Evolutionary conservation across 371 early-diverging fungal species (phyloP), one percentile per base, ranked within the genome.

Genomic region (Mortierella sp.): DNA sequence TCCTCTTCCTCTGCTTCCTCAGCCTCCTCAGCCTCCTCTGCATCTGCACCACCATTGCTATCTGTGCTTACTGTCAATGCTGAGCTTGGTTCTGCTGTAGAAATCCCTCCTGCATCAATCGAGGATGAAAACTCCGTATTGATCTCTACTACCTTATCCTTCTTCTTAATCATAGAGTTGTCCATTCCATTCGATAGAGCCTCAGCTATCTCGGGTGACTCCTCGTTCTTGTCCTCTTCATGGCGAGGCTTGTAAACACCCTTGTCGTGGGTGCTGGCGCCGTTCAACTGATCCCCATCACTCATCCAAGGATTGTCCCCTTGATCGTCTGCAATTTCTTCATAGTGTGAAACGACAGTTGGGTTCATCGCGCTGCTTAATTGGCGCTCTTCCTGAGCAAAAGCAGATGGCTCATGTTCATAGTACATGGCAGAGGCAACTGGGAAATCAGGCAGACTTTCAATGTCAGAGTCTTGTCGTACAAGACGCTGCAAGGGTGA

Each of bases 381-480:
- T 5, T 49, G 24, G 12, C 43, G 49, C 5, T 37, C 30, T 5
- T 73, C 62, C 52, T 72, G 68, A 60, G 30, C 67, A 59, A 73
- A 78, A n/a, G 67, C 64, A 0, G 74, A 67, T 0, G 51, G 63
- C n/a, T 70, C 74, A 20, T 73, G 59, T 20, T 70, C 68, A 65
- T 73, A 78, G 40, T 78, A 78, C 74, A 78, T 78, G 63, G 78
- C 78, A 5, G 78, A 78, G 2, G 78, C 78, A 2, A 78, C 59
- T 37, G 78, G 73, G 47, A 66, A 73, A 16, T 72, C 73, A 0
- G 61, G 43, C 10, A 73, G 66, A 43, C 78, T 73, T 40, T 72
- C 72, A n/a, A 64, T 40, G 26, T 72, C 73, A 43, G 77, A 77
- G n/a, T 77, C 73, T 55, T 54, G 68, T 20, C 59, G 77, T 11